Percentiles rank a stretch among this genome's conserved stretches.
Conservation (phyloP, 805 yeast genomes). For the Candida caryicola region DNA sequence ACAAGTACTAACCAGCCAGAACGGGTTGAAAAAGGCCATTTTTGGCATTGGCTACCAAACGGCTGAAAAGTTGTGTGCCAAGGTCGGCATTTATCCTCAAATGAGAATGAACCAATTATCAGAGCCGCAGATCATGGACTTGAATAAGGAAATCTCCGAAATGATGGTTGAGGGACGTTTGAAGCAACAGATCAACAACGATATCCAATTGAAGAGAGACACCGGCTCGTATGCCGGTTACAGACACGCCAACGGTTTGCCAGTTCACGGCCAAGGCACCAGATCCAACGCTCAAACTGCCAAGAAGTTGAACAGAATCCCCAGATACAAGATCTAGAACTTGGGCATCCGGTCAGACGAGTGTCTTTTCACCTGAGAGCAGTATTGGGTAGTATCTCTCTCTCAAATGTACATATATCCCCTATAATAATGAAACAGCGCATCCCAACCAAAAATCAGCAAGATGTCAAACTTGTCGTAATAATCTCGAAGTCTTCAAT, state of each 20-base stretch:
- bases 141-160: conserved; percentile 83
- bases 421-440: too few species aligned
- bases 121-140: conserved; percentile 81
- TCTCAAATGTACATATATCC: too few species aligned
- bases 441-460: too few species aligned
- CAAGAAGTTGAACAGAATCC: conserved; percentile 72
- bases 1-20: too few species aligned
- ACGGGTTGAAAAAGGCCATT: conserved; percentile 75
- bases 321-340: conserved; percentile 42
- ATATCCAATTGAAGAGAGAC: conserved; percentile 72
- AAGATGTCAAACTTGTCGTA: too few species aligned
- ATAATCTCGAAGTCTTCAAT: too few species aligned
- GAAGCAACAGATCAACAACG: conserved; percentile 68
- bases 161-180: conserved; percentile 81
- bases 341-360: background rate
- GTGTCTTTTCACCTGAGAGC: too few species aligned
- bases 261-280: conserved; percentile 80
- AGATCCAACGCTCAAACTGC: conserved; percentile 91
- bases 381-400: too few species aligned
- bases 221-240: conserved; percentile 87
- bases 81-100: conserved; percentile 84
- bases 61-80: conserved; percentile 77
- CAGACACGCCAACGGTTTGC: conserved; percentile 78
- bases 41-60: conserved; percentile 81
- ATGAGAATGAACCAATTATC: conserved; percentile 93